Base-by-base conservation (phyloP, 2,329 filamentous ascomycete genomes). In the Fusarium musae region DNA sequence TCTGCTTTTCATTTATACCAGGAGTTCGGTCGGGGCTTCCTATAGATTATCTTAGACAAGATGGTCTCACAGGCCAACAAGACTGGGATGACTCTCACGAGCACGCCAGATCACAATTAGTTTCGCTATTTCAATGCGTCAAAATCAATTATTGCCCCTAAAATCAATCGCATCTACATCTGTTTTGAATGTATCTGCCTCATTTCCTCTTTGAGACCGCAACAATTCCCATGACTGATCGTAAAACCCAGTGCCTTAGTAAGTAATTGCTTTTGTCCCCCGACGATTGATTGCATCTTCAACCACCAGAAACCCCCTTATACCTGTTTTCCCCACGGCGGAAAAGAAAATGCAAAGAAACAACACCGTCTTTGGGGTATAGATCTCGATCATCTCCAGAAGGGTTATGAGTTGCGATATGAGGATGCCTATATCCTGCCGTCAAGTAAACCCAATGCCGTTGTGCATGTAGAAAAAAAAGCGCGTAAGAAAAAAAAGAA, bases 311-410 rank as follows among this genome's bases (percentile, higher is more conserved):
- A 68, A 54, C 52, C 59, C 46, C 59, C 46, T 44, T 54, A 36
- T 61, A 28, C 61, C 28, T 46, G 23, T 46, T 56, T 53, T 54
- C 43, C 65, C 65, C 66, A 59, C 43, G n/a, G 40, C 13, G 43
- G 50, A 64, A 69, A 63, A 49, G 40, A 59, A 67, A 71, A 61
- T 54, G 52, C 63, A 73, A 64, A 71, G 59, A 64, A 68, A 67
- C 44, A 53, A 68, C 61, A 36, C 32, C 57, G 40, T 59, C 49
- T 57, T 23, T 12, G 26, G 34, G n/a, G 43, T 43, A 30, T 59
- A 69, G 17, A 63, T 72, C 42, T 69, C 40, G 21, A 21, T 49
- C 37, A 59, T 71, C 68, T 66, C 67, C 61, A 67, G 61, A 70
- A 71, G 56, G 67, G 52, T 34, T 23, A 19, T 39, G 63, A 43